These are phyloP conservation scores for Cajanus cajan DNA, from an alignment of 306 rosid genomes.

Conservation along the genomic window DNA sequence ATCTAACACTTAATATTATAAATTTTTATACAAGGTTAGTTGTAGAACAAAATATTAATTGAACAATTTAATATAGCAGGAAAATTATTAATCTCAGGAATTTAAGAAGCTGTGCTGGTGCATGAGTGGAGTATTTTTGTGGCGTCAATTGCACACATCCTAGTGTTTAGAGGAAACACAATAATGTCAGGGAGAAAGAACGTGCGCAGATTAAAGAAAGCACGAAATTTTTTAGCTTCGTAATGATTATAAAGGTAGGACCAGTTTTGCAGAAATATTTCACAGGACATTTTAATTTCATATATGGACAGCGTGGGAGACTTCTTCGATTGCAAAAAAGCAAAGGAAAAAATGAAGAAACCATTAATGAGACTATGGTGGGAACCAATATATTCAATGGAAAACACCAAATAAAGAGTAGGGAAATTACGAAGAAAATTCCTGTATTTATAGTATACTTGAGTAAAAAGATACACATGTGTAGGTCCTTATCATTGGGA, in stretches of 20 bases:
- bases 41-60: too few relatives aligned
- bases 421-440: neutral
- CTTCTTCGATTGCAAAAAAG: neutral
- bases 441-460: too few relatives aligned
- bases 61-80: too few relatives aligned
- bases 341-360: neutral
- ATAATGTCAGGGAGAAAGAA: neutral
- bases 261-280: neutral
- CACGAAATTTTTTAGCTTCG: neutral
- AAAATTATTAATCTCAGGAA: too few relatives aligned
- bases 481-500: neutral
- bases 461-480: neutral
- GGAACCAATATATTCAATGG: conserved; percentile 28
- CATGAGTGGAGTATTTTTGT: neutral
- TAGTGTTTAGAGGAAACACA: neutral
- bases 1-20: too few relatives aligned
- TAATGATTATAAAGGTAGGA: neutral
- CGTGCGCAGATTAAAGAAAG: neutral
- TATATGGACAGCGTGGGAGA: neutral
- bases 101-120: neutral
- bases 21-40: too few relatives aligned
- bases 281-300: neutral
- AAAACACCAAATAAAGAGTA: neutral
- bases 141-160: conserved; percentile 21
- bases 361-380: neutral